Conservation (phyloP, 495 filamentous ascomycete genomes). For the Tuber magnatum region DNA sequence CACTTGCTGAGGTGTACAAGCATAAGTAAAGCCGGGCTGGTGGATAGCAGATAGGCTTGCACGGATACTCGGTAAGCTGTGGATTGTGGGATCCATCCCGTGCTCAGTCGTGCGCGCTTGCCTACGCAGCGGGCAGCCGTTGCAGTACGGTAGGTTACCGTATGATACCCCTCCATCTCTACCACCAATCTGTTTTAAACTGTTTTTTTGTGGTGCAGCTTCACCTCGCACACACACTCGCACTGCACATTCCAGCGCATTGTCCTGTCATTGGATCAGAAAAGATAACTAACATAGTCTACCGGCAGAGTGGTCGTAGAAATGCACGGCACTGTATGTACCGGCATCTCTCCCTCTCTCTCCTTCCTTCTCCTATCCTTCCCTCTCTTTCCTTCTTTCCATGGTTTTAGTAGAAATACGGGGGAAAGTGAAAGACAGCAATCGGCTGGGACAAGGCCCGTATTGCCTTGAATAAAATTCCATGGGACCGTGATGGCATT, state of each 20-base stretch:
- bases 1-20: background rate
- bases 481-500: background rate
- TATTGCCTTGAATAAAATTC: background rate
- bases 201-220: background rate
- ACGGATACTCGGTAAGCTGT: background rate
- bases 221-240: background rate
- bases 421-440: background rate
- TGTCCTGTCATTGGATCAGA: background rate
- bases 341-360: background rate
- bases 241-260: background rate
- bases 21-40: too few species aligned
- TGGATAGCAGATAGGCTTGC: background rate
- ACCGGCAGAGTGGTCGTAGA: background rate
- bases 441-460: background rate
- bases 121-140: background rate
- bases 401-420: too few species aligned
- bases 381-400: background rate
- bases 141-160: background rate
- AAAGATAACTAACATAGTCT: background rate
- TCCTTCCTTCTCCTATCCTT: background rate
- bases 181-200: background rate
- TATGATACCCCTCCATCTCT: background rate
- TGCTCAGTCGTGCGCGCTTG: background rate
- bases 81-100: background rate
- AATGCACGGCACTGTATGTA: background rate